These are phyloP conservation scores for Hypoxylon crocopeplum DNA, from an alignment of 495 filamentous ascomycete genomes.

Conservation along the genomic window DNA sequence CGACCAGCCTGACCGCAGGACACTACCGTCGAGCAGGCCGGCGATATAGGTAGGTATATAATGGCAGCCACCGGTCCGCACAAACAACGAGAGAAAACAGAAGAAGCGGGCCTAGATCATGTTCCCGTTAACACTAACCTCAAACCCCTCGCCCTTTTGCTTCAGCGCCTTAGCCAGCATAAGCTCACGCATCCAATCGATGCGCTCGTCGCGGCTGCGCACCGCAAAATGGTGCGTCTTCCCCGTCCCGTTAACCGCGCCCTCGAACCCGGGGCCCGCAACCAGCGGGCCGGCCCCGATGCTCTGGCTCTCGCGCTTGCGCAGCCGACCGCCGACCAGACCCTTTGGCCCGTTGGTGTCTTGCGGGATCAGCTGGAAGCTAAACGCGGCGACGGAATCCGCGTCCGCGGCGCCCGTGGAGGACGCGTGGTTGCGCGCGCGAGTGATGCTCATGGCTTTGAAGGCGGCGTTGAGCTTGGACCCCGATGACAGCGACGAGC, in stretches of 20 bases:
- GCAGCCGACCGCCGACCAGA: too few species aligned
- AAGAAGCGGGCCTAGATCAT: conserved; percentile 74
- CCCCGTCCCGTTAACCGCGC: conserved; percentile 62
- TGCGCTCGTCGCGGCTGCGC: conserved; percentile 82
- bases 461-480: conserved; percentile 87
- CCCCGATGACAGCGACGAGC: conserved; percentile 72
- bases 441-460: conserved; percentile 77
- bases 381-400: conserved; percentile 70
- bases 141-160: conserved; percentile 81
- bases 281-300: conserved; percentile 27
- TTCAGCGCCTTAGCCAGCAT: conserved; percentile 93
- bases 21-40: too few species aligned
- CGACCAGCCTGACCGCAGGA: too few species aligned
- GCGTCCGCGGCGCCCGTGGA: conserved; percentile 50
- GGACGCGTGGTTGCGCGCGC: conserved; percentile 46
- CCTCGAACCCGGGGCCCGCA: conserved; percentile 22
- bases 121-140: conserved; percentile 82
- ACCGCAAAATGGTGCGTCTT: conserved; percentile 98
- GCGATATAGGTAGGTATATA: too few species aligned
- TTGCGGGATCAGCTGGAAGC: conserved; percentile 89
- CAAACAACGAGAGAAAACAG: conserved; percentile 13
- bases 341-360: conserved; percentile 55
- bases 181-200: conserved; percentile 97
- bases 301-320: conserved; percentile 53
- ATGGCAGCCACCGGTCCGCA: too few species aligned